A percentile compares a stretch with the other conserved stretches of the same genome.
Conservation (phyloP, 2,329 filamentous ascomycete species). For the Exophiala viscosa region DNA sequence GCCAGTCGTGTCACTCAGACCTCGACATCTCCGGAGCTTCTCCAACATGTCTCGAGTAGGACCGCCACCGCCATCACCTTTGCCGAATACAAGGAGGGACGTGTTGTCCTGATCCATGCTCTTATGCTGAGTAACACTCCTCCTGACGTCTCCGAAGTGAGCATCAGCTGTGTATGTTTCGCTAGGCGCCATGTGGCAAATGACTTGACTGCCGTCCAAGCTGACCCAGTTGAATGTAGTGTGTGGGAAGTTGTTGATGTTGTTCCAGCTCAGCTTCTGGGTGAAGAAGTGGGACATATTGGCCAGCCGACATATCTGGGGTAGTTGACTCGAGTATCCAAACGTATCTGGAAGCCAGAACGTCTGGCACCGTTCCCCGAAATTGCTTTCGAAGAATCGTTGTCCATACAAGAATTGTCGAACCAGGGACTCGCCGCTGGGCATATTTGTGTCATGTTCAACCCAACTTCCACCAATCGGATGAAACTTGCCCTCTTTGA, state of each 20-base stretch:
- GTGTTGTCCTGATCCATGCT: conserved; percentile 90
- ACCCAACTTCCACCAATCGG: conserved; percentile 98
- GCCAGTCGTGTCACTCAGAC: conserved; percentile 81
- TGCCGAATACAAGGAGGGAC: conserved; percentile 89
- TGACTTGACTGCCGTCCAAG: conserved; percentile 89
- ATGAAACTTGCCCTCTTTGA: conserved; percentile 86
- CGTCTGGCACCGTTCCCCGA: conserved; percentile 80
- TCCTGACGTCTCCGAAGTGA: conserved; percentile 88
- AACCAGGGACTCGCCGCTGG: conserved; percentile 88
- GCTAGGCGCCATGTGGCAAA: conserved; percentile 94
- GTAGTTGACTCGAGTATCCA: conserved; percentile 91
- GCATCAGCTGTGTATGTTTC: conserved; percentile 95
- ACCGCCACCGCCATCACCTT: conserved; percentile 92
- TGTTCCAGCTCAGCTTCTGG: conserved; percentile 99
- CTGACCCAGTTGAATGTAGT: conserved; percentile 99
- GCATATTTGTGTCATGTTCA: conserved; percentile 97
- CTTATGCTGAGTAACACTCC: conserved; percentile 89
- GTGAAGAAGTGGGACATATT: conserved; percentile 97
- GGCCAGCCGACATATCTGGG: conserved; percentile 87
- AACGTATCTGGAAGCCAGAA: conserved; percentile 99
- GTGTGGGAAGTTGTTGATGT: conserved; percentile 98
- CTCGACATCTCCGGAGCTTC: conserved; percentile 87
- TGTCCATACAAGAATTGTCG: conserved; percentile 95
- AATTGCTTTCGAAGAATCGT: conserved; percentile 87
- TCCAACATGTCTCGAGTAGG: conserved; percentile 92